Conservation (phyloP, 2,329 filamentous ascomycete genomes). For the Escovopsis sp. region DNA sequence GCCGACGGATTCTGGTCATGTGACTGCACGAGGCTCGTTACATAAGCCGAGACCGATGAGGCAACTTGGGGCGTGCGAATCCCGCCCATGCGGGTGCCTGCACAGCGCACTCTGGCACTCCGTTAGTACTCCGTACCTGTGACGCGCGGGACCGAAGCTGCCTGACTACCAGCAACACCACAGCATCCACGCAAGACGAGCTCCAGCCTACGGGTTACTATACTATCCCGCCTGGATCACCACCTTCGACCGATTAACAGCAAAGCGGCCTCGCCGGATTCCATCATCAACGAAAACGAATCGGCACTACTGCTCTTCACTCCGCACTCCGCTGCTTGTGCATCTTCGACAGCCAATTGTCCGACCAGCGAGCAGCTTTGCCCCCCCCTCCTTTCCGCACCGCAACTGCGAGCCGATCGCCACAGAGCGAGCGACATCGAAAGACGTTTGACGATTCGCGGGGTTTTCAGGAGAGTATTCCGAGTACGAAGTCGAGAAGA, state of each 20-base stretch:
- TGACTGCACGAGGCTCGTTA: too few relatives aligned
- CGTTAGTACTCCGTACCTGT: conserved; percentile 8
- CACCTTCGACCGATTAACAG: not conserved
- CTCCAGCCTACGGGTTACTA: too few relatives aligned
- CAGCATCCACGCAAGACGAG: not conserved
- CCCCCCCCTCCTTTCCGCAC: not conserved
- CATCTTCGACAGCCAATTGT: not conserved
- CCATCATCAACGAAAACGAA: not conserved
- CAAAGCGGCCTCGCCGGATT: not conserved
- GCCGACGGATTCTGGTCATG: too few relatives aligned
- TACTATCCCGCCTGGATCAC: too few relatives aligned
- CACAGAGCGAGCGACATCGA: not conserved
- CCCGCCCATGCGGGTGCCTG: too few relatives aligned
- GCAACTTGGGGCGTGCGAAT: too few relatives aligned
- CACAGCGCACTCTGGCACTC: too few relatives aligned
- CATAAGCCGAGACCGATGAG: too few relatives aligned
- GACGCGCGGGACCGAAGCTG: conserved; percentile 30
- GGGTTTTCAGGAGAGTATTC: too few relatives aligned
- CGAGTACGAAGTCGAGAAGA: conserved; percentile 21
- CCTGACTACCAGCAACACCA: conserved; percentile 19
- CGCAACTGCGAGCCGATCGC: not conserved
- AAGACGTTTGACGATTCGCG: too few relatives aligned
- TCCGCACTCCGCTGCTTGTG: not conserved
- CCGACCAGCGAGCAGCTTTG: not conserved
- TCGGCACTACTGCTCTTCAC: not conserved